Percentiles rank a stretch among this genome's conserved stretches.
Evolutionary conservation across 1,139 yeast genomes (phyloP).

Genomic region (Yamadazyma sp.): DNA sequence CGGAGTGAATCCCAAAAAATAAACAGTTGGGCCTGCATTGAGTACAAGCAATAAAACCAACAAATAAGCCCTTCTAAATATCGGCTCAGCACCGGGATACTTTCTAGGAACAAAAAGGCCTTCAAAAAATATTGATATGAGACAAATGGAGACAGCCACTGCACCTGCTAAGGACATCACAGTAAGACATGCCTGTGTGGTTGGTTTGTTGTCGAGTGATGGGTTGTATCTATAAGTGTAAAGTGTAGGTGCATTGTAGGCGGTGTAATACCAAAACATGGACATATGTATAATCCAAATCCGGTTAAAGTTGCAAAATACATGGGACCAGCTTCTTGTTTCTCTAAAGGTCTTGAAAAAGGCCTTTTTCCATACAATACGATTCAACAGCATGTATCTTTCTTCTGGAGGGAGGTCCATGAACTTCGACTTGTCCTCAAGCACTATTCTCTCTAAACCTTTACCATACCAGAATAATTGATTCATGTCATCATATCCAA

Average conservation of each 20-base stretch:
- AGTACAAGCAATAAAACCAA: conserved; percentile 28
- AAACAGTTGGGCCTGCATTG: conserved; percentile 42
- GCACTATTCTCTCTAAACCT: conserved; percentile 45
- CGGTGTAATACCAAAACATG: conserved; percentile 59
- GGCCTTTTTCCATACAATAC: conserved; percentile 50
- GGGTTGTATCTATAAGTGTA: conserved; percentile 51
- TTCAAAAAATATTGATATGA: conserved; percentile 46
- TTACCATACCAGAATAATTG: conserved; percentile 60
- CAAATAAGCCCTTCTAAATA: conserved; percentile 32
- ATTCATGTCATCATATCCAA: conserved; percentile 67
- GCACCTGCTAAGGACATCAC: conserved; percentile 54
- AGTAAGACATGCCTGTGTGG: conserved; percentile 44
- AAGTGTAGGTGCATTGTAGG: conserved; percentile 53
- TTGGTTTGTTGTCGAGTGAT: conserved; percentile 48
- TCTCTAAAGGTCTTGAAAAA: conserved; percentile 58
- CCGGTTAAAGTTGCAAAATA: conserved; percentile 55
- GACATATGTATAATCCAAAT: conserved; percentile 63
- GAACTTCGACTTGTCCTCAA: conserved; percentile 36
- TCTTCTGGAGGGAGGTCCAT: conserved; percentile 45
- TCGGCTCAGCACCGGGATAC: conserved; percentile 55
- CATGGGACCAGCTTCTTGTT: conserved; percentile 60
- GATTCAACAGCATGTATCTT: conserved; percentile 43
- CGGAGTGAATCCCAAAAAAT: conserved; percentile 30
- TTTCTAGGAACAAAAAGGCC: conserved; percentile 50
- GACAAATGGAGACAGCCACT: conserved; percentile 42